These are phyloP conservation scores for Sclerotinia trifoliorum DNA, from an alignment of 2,329 filamentous ascomycete species.

Conservation along the genomic window DNA sequence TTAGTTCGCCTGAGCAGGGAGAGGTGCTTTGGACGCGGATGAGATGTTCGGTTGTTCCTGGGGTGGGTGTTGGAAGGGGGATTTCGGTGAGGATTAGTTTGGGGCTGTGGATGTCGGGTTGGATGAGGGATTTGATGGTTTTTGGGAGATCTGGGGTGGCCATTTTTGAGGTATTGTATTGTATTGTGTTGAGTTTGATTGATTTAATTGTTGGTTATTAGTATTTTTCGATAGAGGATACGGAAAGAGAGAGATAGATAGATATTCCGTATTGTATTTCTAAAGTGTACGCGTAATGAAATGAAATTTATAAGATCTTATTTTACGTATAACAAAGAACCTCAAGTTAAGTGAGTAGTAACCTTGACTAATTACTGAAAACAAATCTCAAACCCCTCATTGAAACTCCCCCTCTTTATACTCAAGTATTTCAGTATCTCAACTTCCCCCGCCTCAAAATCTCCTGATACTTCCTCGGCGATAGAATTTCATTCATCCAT, in stretches of 20 bases:
- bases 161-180: neutral
- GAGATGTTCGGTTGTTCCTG: neutral
- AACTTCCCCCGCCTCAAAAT: neutral
- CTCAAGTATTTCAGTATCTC: neutral
- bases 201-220: neutral
- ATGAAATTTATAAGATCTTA: too few relatives aligned
- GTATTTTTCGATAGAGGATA: neutral
- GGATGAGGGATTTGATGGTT: constrained; percentile 8
- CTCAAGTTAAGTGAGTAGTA: too few relatives aligned
- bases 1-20: constrained; percentile 13
- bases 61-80: neutral
- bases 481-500: neutral
- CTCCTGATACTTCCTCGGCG: neutral
- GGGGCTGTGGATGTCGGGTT: constrained; percentile 11
- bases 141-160: neutral
- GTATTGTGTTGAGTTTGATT: neutral
- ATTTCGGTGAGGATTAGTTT: constrained; percentile 15
- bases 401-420: constrained; percentile 5
- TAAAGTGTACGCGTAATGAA: neutral
- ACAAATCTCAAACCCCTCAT: neutral
- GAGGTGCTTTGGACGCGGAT: constrained; percentile 10
- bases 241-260: neutral
- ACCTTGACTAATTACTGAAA: neutral
- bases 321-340: constrained; percentile 15
- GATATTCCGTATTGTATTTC: neutral